phyloP scores from a whole-genome alignment of 2,329 filamentous ascomycete species.

The Ambrosiella cleistominuta region DNA sequence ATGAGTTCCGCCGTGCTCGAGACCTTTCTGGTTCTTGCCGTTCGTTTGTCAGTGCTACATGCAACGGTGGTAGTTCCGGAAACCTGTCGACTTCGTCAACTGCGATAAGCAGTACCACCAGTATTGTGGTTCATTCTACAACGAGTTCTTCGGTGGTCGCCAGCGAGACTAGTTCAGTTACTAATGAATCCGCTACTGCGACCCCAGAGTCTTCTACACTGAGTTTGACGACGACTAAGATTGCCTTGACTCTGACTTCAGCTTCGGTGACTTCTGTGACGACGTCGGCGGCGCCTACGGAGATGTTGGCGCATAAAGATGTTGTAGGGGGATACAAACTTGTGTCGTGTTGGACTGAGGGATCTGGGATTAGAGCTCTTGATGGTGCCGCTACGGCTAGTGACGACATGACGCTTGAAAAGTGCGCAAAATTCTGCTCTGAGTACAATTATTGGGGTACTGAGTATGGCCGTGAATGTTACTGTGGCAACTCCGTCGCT shows the following conservation, averaged over 20 bases:
- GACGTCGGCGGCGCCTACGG: slow-evolving; percentile 13
- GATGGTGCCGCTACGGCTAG: slow-evolving; percentile 24
- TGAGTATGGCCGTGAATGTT: slow-evolving; percentile 35
- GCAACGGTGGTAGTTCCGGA: slow-evolving; percentile 9
- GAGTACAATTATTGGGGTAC: slow-evolving; percentile 31
- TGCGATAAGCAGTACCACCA: slow-evolving; percentile 5
- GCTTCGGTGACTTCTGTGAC: slow-evolving; percentile 17
- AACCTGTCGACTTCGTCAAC: slow-evolving; percentile 13
- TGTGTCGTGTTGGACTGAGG: slow-evolving; percentile 33
- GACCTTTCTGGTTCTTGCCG: slow-evolving; percentile 28
- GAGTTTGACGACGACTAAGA: background rate
- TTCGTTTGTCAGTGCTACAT: slow-evolving; percentile 22
- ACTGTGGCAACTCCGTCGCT: slow-evolving; percentile 29
- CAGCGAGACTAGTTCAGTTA: background rate
- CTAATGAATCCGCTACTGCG: background rate
- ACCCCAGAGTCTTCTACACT: background rate
- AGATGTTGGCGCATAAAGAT: slow-evolving; percentile 19
- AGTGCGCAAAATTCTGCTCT: slow-evolving; percentile 29
- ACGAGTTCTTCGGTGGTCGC: background rate
- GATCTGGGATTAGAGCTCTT: slow-evolving; percentile 27
- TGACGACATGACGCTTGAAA: slow-evolving; percentile 32
- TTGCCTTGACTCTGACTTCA: slow-evolving; percentile 13
- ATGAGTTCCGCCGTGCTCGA: slow-evolving; percentile 32
- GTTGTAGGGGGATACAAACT: slow-evolving; percentile 27
- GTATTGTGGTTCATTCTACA: slow-evolving; percentile 4